These are phyloP conservation scores for Byssochlamys sp. DNA, from an alignment of 2,329 filamentous ascomycete species.

Conservation along the genomic window DNA sequence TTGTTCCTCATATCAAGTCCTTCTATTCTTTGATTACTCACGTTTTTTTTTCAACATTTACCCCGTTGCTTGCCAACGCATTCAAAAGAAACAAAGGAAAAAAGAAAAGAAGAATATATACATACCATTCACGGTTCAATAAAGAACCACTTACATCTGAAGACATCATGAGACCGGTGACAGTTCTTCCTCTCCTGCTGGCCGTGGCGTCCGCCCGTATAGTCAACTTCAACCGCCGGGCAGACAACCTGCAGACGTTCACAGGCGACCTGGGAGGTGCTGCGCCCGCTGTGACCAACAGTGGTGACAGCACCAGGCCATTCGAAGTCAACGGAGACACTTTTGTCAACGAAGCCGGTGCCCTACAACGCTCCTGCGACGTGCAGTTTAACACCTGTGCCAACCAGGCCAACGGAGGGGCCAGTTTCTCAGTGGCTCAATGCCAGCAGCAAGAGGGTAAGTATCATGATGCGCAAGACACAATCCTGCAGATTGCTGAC, in stretches of 20 bases:
- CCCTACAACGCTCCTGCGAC: constrained; percentile 52
- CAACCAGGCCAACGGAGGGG: constrained; percentile 46
- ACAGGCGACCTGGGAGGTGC: constrained; percentile 44
- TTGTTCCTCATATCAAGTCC: not conserved
- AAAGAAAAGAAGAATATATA: too few species aligned
- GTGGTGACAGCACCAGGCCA: constrained; percentile 42
- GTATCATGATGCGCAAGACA: not conserved
- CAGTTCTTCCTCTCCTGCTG: constrained; percentile 1
- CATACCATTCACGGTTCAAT: not conserved
- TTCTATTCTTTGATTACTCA: not conserved
- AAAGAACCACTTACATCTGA: not conserved
- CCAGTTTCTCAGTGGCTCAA: constrained; percentile 34
- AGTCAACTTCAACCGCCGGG: not conserved
- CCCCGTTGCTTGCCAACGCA: not conserved
- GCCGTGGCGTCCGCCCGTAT: constrained; percentile 1
- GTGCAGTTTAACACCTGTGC: constrained; percentile 55
- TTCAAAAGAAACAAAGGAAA: not conserved
- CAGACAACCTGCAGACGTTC: constrained; percentile 21
- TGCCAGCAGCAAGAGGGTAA: constrained; percentile 46
- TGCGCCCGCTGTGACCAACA: constrained; percentile 43
- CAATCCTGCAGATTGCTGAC: not conserved
- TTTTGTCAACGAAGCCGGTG: constrained; percentile 48
- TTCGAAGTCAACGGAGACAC: constrained; percentile 50
- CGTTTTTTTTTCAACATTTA: not conserved
- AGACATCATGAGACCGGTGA: not conserved